phyloP scores from a whole-genome alignment of 208 protist genomes.

The Borovskyia barvae region DNA sequence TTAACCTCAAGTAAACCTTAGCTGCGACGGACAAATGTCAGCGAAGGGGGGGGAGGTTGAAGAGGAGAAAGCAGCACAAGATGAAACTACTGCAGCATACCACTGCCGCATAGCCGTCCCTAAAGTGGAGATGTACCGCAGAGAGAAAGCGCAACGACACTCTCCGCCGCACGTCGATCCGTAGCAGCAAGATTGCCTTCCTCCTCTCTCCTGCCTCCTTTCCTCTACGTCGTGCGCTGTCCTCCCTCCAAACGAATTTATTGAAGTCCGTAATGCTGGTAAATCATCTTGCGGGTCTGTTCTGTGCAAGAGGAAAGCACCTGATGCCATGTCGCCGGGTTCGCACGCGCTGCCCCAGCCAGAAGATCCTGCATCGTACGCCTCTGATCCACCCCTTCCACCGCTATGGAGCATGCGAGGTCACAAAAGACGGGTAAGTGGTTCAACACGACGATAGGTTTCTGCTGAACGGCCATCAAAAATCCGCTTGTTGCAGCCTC shows the following conservation, averaged over 20 bases:
- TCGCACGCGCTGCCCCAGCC: constrained; percentile 22
- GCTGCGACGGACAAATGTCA: no score
- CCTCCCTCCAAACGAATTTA: constrained; percentile 13
- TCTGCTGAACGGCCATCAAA: constrained; percentile 42
- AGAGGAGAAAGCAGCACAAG: no score
- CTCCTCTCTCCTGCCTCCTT: neutral
- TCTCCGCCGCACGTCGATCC: neutral
- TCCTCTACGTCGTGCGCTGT: neutral
- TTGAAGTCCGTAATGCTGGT: constrained; percentile 66
- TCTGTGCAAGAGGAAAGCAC: constrained; percentile 36
- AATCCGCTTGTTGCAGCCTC: constrained; percentile 61
- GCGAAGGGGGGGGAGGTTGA: no score
- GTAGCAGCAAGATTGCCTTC: neutral
- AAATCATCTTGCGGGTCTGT: constrained; percentile 52
- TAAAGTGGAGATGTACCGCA: no score
- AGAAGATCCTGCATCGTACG: constrained; percentile 54
- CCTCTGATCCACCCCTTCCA: constrained; percentile 37
- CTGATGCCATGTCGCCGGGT: constrained; percentile 46
- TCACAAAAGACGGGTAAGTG: constrained; percentile 67
- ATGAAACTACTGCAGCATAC: no score
- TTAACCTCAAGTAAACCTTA: no score
- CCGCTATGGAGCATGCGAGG: constrained; percentile 43
- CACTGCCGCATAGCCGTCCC: no score
- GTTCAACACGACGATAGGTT: constrained; percentile 14
- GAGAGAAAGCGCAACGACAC: neutral